Evolutionary conservation across 2,329 filamentous ascomycete genomes (phyloP).

Genomic region (Alternaria longipes): DNA sequence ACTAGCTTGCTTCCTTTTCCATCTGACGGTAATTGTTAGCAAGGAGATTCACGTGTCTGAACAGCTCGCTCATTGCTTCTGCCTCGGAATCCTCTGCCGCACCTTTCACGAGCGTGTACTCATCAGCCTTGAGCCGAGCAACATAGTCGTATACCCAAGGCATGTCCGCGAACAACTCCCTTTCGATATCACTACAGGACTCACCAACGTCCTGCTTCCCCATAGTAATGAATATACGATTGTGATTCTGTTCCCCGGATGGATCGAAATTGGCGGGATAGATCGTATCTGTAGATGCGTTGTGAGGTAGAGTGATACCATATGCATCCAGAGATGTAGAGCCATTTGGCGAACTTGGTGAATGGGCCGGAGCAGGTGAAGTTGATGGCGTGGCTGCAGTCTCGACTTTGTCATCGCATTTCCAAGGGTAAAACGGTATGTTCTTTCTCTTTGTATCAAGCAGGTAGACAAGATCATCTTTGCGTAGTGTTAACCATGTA

Average conservation of each 20-base stretch:
- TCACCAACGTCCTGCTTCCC: neutral
- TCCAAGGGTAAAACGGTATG: neutral
- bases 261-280: neutral
- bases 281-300: neutral
- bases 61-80: neutral
- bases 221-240: neutral
- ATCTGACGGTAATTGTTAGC: neutral
- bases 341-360: no score
- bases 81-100: neutral
- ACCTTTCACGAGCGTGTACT: neutral
- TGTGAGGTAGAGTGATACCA: neutral
- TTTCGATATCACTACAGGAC: neutral
- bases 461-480: neutral
- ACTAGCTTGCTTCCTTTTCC: neutral
- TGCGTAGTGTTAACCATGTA: neutral
- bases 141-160: neutral
- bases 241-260: no score
- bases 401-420: neutral
- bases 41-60: neutral
- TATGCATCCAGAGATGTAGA: neutral
- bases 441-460: neutral
- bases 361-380: neutral
- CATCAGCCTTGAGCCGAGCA: neutral
- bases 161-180: neutral
- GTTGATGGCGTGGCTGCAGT: neutral